Base-by-base conservation (phyloP, 1,284 basidiomycete genomes). In the Wallemia ichthyophaga region DNA sequence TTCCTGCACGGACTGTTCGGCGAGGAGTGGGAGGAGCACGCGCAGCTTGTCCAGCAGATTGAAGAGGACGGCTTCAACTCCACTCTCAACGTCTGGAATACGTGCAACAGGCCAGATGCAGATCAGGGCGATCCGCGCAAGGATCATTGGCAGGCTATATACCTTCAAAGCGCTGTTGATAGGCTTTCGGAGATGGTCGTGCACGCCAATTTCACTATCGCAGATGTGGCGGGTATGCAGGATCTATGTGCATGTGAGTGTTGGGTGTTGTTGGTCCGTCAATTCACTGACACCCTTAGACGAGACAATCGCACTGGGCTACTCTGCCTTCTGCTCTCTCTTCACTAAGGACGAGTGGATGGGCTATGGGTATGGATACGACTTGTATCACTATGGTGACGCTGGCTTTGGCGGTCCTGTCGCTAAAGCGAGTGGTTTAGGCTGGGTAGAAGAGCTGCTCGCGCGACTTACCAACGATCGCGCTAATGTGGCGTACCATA, bases 401-500 rank as follows among this genome's bases (percentile, higher is more conserved):
- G 82, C 82, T 13, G 83, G 80, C 0, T 82, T 82, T 64, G 85
- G 85, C 2, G 82, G 80, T 0, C 84, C 85, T 0, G 75, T 86
- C 9, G 78, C 78, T 1, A 77, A 79, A 1, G 81, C 81, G 1
- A 82, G 83, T 65, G 89, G 89, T 27, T 74, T 85, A 28, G 89
- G 87, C 24, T 94, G n/a, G 13, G 13, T 48, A 5, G 13, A 48
- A 66, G 85, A 89, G 67, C 73, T 87, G 25, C 71, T 89, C 27
- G 76, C 85, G 0, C 78, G 85, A 28, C 76, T 89, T 27, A 83
- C 82, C 1, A 77, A 84, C 60, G 82, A 77, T 0, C 81, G 77
- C 0, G 71, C 67, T 0, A 48, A 48, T 48, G 37, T 17, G 37
- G 9, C 9, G n/a, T 79, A 82, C 69, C 80, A 85, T 66, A 79